Conservation (phyloP, 2,329 filamentous ascomycete genomes). For the Raffaelea ambrosiae region DNA sequence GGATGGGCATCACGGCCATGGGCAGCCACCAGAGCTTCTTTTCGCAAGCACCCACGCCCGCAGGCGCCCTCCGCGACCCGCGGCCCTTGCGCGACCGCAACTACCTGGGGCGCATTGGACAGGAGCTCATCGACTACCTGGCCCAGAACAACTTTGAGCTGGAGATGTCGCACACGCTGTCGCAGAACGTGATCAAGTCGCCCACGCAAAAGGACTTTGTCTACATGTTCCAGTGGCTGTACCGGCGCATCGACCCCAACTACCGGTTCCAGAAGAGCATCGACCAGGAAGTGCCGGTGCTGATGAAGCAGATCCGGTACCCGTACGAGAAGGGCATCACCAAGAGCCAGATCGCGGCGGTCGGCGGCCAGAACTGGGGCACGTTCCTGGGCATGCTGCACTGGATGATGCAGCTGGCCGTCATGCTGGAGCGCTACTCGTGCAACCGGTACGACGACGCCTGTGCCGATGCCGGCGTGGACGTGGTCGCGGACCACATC, state of each 20-base stretch:
- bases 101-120: slow-evolving; percentile 74
- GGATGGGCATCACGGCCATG: slow-evolving; percentile 26
- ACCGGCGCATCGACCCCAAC: slow-evolving; percentile 88
- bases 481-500: slow-evolving; percentile 83
- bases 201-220: slow-evolving; percentile 99
- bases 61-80: slow-evolving; percentile 78
- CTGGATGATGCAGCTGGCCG: slow-evolving; percentile 98
- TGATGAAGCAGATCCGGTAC: slow-evolving; percentile 89
- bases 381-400: slow-evolving; percentile 89
- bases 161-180: slow-evolving; percentile 93
- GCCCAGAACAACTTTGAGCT: slow-evolving; percentile 92
- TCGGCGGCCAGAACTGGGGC: slow-evolving; percentile 94
- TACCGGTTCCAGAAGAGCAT: slow-evolving; percentile 92
- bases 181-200: slow-evolving; percentile 81
- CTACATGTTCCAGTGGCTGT: slow-evolving; percentile 95
- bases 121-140: slow-evolving; percentile 87
- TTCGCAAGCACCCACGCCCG: slow-evolving; percentile 71
- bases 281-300: slow-evolving; percentile 86
- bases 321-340: slow-evolving; percentile 94
- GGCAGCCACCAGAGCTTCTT: slow-evolving; percentile 86
- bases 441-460: slow-evolving; percentile 79
- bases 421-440: slow-evolving; percentile 83
- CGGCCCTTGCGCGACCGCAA: slow-evolving; percentile 73
- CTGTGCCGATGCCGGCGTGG: slow-evolving; percentile 77
- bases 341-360: slow-evolving; percentile 89